These are phyloP conservation scores for Glycine soja DNA, from an alignment of 306 rosid species.

Conservation along the genomic window DNA sequence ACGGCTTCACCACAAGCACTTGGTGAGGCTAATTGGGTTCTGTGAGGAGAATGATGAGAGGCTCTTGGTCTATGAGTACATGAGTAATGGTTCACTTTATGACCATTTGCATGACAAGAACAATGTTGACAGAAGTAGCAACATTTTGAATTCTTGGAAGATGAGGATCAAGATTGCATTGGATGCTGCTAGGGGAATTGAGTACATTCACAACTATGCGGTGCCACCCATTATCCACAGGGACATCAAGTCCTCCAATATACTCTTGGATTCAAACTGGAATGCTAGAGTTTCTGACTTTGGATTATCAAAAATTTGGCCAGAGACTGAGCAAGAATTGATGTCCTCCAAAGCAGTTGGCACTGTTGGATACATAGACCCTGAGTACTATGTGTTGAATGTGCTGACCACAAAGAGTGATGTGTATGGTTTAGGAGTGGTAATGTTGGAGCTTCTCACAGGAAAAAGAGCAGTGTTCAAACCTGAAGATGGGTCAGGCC, in stretches of 20 bases:
- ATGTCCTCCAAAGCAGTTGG: constrained; percentile 50
- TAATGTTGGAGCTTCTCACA: constrained; percentile 60
- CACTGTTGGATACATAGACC: constrained; percentile 63
- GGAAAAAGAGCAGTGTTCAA: constrained; percentile 59
- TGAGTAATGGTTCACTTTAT: constrained; percentile 54
- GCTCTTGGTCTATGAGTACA: constrained; percentile 59
- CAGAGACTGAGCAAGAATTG: constrained; percentile 37
- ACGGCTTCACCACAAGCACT: constrained; percentile 60
- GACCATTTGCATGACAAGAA: constrained; percentile 56
- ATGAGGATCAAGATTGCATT: constrained; percentile 57
- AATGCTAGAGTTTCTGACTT: constrained; percentile 62
- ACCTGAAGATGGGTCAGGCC: constrained; percentile 38
- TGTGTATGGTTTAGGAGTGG: constrained; percentile 63
- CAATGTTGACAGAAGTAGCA: constrained; percentile 41
- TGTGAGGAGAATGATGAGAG: constrained; percentile 60
- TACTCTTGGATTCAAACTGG: constrained; percentile 58
- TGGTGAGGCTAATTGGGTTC: constrained; percentile 59
- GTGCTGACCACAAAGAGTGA: constrained; percentile 61
- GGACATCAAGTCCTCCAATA: constrained; percentile 61
- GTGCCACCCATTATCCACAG: constrained; percentile 60
- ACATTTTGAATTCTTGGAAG: constrained; percentile 55
- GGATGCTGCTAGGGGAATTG: constrained; percentile 62
- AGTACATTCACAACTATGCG: constrained; percentile 60
- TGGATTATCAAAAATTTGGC: constrained; percentile 51
- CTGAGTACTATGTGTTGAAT: constrained; percentile 59